Percentiles rank a stretch among this genome's conserved stretches.
Conservation (phyloP, 2,329 filamentous ascomycete species). For the Sclerotinia subarctica region DNA sequence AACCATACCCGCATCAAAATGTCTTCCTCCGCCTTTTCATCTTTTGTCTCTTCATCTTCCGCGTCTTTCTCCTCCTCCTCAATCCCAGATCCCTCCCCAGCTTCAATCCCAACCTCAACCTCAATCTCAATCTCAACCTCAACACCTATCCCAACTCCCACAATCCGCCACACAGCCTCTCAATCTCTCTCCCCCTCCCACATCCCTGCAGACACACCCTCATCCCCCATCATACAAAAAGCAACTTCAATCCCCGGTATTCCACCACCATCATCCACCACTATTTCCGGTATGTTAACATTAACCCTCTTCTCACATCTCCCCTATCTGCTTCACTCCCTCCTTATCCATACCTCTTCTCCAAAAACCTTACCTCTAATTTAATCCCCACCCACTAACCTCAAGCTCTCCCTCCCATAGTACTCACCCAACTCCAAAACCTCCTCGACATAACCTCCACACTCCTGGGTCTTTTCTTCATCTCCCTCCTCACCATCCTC, state of each 20-base stretch:
- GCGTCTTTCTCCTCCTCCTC: background rate
- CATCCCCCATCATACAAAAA: background rate
- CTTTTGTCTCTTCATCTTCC: no score
- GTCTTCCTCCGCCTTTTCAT: background rate
- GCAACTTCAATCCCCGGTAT: background rate
- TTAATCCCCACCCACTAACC: background rate
- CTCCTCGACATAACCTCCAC: constrained; percentile 17
- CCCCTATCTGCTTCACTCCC: no score
- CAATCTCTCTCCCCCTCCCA: background rate
- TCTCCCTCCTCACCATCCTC: background rate
- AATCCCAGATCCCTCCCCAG: background rate
- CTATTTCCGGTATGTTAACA: no score
- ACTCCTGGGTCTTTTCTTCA: constrained; percentile 1
- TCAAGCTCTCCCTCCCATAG: background rate
- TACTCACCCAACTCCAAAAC: constrained; percentile 13
- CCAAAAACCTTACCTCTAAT: no score
- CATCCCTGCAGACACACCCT: no score
- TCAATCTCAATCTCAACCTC: background rate
- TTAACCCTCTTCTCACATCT: no score
- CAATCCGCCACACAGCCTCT: background rate
- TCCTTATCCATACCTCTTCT: background rate
- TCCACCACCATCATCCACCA: background rate
- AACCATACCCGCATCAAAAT: background rate
- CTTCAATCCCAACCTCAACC: background rate
- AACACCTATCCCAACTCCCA: background rate